A percentile compares a stretch with the other conserved stretches of the same genome.
phyloP scores from a whole-genome alignment of 208 protist species.

The Wallacemonas sp. region DNA sequence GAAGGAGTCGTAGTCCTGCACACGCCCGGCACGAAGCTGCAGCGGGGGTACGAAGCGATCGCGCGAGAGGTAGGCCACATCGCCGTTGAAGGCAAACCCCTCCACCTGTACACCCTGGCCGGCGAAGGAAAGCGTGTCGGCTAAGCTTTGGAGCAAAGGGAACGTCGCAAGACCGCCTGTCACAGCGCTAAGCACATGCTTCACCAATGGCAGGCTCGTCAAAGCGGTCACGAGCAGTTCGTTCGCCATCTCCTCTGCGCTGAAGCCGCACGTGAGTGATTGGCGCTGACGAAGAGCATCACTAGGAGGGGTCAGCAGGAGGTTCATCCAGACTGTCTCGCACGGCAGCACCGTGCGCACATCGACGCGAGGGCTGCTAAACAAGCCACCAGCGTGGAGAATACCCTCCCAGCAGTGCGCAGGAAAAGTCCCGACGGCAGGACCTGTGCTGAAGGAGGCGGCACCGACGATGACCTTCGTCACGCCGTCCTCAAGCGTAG shows the following conservation, averaged over 20 bases:
- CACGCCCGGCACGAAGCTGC: slow-evolving; percentile 62
- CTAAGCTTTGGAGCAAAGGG: slow-evolving; percentile 18
- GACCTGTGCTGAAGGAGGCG: slow-evolving; percentile 42
- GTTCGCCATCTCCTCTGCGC: slow-evolving; percentile 23
- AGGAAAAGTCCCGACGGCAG: background rate
- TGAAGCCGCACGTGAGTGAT: slow-evolving; percentile 22
- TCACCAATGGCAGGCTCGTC: slow-evolving; percentile 34
- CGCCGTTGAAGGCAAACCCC: slow-evolving; percentile 6
- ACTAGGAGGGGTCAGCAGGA: slow-evolving; percentile 47
- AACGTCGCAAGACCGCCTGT: slow-evolving; percentile 21
- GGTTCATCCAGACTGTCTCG: slow-evolving; percentile 79
- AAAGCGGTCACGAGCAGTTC: slow-evolving; percentile 51
- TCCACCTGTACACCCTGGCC: background rate
- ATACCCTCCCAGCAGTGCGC: slow-evolving; percentile 11
- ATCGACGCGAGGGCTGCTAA: background rate
- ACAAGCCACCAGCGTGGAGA: slow-evolving; percentile 7
- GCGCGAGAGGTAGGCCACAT: slow-evolving; percentile 41
- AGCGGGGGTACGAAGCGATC: slow-evolving; percentile 45
- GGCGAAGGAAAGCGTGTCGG: background rate
- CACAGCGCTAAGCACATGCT: slow-evolving; percentile 49
- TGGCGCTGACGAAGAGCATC: background rate
- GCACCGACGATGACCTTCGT: slow-evolving; percentile 46
- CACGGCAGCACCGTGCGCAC: slow-evolving; percentile 22
- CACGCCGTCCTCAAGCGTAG: slow-evolving; percentile 19
- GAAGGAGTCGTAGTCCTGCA: slow-evolving; percentile 92